Percentiles rank a stretch among this genome's conserved stretches.
Conservation (phyloP, 192 early-diverging fungal species). For the Umbelopsis sp. region DNA sequence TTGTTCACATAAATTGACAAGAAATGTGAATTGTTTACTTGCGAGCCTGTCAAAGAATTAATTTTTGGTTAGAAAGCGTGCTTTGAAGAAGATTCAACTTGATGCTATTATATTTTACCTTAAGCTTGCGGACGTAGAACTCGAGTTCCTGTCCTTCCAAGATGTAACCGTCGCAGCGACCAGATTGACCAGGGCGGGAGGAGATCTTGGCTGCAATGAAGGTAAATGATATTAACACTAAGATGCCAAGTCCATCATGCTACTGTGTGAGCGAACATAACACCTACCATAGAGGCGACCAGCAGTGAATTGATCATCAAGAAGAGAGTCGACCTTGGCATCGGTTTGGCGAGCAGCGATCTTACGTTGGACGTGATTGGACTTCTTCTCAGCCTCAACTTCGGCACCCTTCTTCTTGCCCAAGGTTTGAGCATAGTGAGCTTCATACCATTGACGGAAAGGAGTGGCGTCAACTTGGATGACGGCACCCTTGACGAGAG, state of each 20-base stretch:
- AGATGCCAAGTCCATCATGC: background rate
- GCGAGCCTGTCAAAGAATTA: background rate
- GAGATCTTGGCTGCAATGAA: slow-evolving; percentile 71
- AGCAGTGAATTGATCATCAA: slow-evolving; percentile 94
- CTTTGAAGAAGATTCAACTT: background rate
- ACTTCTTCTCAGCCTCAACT: slow-evolving; percentile 78
- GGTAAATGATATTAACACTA: background rate
- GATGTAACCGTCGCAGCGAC: slow-evolving; percentile 97
- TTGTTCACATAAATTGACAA: slow-evolving; percentile 5
- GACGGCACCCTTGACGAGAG: slow-evolving; percentile 96
- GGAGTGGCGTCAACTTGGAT: slow-evolving; percentile 98
- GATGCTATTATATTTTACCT: slow-evolving; percentile 47
- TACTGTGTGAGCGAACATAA: background rate
- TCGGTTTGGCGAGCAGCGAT: slow-evolving; percentile 79
- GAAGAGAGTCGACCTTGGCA: slow-evolving; percentile 81
- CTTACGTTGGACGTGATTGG: slow-evolving; percentile 90
- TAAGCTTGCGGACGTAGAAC: slow-evolving; percentile 93
- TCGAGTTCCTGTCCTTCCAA: slow-evolving; percentile 99
- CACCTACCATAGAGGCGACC: slow-evolving; percentile 76
- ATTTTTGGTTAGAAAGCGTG: background rate
- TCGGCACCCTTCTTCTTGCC: slow-evolving; percentile 85
- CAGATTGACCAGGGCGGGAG: slow-evolving; percentile 97
- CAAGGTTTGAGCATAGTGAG: slow-evolving; percentile 89
- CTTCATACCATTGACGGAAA: slow-evolving; percentile 99
- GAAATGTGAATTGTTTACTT: slow-evolving; percentile 3